Evolutionary conservation across 1,139 yeast genomes (phyloP), one percentile per base, ranked within the genome.

Genomic region (Candida albicans): DNA sequence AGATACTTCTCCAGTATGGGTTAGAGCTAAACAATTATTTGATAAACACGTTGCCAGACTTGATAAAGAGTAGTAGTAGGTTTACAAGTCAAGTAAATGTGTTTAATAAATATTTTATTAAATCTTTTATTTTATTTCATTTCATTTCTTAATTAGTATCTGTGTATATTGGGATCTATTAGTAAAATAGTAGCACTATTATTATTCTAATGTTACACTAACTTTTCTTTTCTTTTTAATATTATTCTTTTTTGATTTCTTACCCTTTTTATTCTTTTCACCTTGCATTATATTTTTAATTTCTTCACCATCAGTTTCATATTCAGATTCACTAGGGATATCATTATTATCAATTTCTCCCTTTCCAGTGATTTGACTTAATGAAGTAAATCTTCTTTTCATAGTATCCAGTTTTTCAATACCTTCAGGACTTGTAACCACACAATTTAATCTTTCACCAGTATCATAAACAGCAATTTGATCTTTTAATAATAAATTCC

Each of bases 381-480:
- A 44, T 5, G 75, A 73, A 39, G 68, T 72, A 49, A 62, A 66
- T 54, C 88, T 76, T 64, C 85, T 84, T 66, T 81, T 84, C 86
- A 87, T 82, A 13, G 87, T 79, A 8, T 74, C 81, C 27, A 76
- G 63, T 61, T 84, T 84, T 61, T 93, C 99, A 39, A 93, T 77
- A 13, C 74, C 65, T 58, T 93, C 99, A 25, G 87, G 79, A 39
- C 93, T 83, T 25, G 87, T 78, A 11, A 84, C 79, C 13, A 90
- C 84, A 67, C 96, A 91, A 62, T 89, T 93, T 50, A 93, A 76
- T 58, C 99, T 77, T 65, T 93, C 97, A n/a, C 96, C 96, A 24
- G 95, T 80, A 52, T 84, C 89, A 62, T 90, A 91, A 2, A 89
- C 95, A 0, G 97, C 97, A 18, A 89, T 76, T 63, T 90, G 96